Conservation (phyloP, 202 grass and related monocot species). For the Hordeum pubiflorum region DNA sequence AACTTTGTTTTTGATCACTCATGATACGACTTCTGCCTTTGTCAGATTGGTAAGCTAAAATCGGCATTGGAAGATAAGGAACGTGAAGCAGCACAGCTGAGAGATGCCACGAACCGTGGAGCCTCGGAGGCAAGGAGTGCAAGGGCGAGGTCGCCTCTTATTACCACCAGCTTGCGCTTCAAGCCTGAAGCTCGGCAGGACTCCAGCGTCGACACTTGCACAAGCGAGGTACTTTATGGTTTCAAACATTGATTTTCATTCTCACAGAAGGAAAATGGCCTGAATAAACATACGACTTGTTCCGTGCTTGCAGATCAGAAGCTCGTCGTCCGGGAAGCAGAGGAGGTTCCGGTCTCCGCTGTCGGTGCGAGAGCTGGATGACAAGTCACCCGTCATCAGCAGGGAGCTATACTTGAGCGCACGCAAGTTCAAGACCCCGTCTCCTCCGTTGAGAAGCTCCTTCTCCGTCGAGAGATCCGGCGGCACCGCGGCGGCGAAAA, state of each 20-base stretch:
- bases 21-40: background rate
- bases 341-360: conserved; percentile 53
- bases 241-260: background rate
- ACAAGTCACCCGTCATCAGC: conserved; percentile 44
- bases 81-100: conserved; percentile 41
- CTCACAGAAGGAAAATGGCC: background rate
- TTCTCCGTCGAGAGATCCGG: conserved; percentile 41
- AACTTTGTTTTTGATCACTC: background rate
- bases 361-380: conserved; percentile 34
- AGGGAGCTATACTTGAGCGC: conserved; percentile 35
- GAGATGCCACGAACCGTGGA: conserved; percentile 29
- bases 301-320: conserved; percentile 33
- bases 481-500: conserved; percentile 7
- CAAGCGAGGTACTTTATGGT: conserved; percentile 39
- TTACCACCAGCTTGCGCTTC: background rate
- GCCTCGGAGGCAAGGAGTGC: conserved; percentile 38
- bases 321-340: conserved; percentile 60
- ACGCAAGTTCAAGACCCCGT: conserved; percentile 43
- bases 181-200: conserved; percentile 47
- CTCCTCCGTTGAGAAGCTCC: conserved; percentile 49
- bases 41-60: conserved; percentile 61
- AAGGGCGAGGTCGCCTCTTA: conserved; percentile 45
- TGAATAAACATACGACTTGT: conserved; percentile 1
- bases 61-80: conserved; percentile 59
- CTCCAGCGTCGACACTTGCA: conserved; percentile 23